Percentiles rank a stretch among this genome's conserved stretches.
These are phyloP conservation scores for Malassezia sp. DNA, from an alignment of 1,284 basidiomycete genomes.

Conservation along the genomic window DNA sequence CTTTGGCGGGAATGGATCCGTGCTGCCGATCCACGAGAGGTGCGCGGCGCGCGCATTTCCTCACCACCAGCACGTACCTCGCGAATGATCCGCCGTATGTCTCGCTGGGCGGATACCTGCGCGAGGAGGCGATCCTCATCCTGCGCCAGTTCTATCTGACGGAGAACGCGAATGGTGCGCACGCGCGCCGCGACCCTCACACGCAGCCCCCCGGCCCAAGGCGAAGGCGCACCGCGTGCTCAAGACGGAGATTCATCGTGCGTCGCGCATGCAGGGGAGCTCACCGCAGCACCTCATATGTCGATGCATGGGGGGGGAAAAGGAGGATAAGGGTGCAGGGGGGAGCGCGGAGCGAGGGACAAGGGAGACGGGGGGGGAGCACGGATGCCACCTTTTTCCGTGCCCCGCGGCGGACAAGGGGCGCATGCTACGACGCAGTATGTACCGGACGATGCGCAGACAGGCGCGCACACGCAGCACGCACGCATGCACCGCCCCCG, in stretches of 20 bases:
- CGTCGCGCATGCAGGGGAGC: conserved; percentile 8
- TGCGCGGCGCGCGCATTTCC: conserved; percentile 48
- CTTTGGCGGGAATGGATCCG: conserved; percentile 94
- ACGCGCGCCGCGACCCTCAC: conserved; percentile 8
- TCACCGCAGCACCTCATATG: conserved; percentile 30
- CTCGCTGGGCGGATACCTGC: conserved; percentile 68
- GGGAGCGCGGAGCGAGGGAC: too few relatives aligned
- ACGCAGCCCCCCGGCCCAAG: conserved; percentile 39
- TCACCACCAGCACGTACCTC: conserved; percentile 19
- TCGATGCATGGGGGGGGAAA: conserved; percentile 31
- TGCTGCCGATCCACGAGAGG: conserved; percentile 71
- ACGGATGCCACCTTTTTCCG: too few relatives aligned
- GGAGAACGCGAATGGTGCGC: conserved; percentile 80
- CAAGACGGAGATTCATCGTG: conserved; percentile 40
- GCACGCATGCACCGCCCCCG: background rate
- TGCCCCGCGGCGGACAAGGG: too few relatives aligned
- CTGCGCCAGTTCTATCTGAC: conserved; percentile 88
- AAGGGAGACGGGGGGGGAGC: too few relatives aligned
- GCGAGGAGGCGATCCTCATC: conserved; percentile 91
- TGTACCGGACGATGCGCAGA: too few relatives aligned
- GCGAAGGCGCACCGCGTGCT: conserved; percentile 37
- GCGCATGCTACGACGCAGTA: too few relatives aligned
- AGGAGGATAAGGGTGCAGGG: too few relatives aligned
- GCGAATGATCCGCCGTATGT: conserved; percentile 57
- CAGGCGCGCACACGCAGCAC: too few relatives aligned